Conservation (phyloP, 768 basidiomycete species). For the Tulasnella sp. region DNA sequence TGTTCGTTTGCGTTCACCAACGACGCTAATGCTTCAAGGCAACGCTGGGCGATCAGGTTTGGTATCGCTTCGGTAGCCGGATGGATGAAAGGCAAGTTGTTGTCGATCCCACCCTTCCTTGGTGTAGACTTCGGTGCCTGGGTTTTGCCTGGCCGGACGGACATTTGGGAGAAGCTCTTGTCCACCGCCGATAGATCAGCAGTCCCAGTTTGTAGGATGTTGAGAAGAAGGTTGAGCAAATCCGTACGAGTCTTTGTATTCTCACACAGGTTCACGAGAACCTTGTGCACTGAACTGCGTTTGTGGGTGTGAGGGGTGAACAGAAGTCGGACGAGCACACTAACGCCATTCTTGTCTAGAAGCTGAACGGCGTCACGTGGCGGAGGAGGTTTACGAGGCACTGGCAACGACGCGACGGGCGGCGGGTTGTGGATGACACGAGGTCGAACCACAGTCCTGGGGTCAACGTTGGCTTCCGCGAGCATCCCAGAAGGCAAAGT, state of each 20-base stretch:
- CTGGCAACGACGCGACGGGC: constrained; percentile 7
- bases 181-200: constrained; percentile 88
- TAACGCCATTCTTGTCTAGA: constrained; percentile 80
- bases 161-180: constrained; percentile 87
- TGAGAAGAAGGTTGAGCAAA: constrained; percentile 87
- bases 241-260: constrained; percentile 86
- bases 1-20: constrained; percentile 79
- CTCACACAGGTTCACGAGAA: constrained; percentile 91
- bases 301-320: constrained; percentile 92
- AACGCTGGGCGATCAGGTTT: constrained; percentile 87
- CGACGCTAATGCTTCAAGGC: constrained; percentile 79
- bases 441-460: background rate
- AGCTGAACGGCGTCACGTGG: constrained; percentile 85
- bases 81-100: constrained; percentile 33
- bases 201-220: constrained; percentile 88
- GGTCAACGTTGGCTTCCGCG: constrained; percentile 52
- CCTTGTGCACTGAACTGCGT: constrained; percentile 76
- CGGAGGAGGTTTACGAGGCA: constrained; percentile 25
- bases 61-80: constrained; percentile 71
- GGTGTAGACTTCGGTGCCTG: constrained; percentile 38
- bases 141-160: constrained; percentile 44
- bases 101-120: constrained; percentile 45
- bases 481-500: constrained; percentile 76
- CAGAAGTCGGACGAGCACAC: constrained; percentile 79
- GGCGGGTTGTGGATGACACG: constrained; percentile 4